Percentiles rank a stretch among this genome's conserved stretches.
Conservation (phyloP, 371 early-diverging fungal species). For the Lichtheimia ramosa region DNA sequence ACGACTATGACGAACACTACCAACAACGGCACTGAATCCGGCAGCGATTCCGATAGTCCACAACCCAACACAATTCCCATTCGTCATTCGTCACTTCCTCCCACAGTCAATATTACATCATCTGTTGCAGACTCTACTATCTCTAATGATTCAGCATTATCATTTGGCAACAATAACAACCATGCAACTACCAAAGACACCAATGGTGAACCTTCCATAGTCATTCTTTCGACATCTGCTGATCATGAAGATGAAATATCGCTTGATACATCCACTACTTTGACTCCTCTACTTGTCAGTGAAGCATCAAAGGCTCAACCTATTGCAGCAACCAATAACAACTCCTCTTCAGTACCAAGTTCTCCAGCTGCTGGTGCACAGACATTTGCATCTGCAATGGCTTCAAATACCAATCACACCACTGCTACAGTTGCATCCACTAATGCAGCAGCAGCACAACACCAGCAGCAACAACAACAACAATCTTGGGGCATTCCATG, state of each 20-base stretch:
- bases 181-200: slow-evolving; percentile 1
- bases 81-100: too few relatives aligned
- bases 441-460: background rate
- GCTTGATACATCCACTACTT: slow-evolving; percentile 34
- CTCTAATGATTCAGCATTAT: background rate
- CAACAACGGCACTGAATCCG: slow-evolving; percentile 3
- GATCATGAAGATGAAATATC: slow-evolving; percentile 24
- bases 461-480: too few relatives aligned
- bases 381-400: slow-evolving; percentile 19
- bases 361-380: slow-evolving; percentile 23
- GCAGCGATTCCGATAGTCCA: slow-evolving; percentile 2
- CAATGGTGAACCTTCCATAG: slow-evolving; percentile 14
- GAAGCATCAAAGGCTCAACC: slow-evolving; percentile 33
- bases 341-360: slow-evolving; percentile 18
- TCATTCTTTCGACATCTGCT: slow-evolving; percentile 36
- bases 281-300: slow-evolving; percentile 40
- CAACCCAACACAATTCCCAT: too few relatives aligned
- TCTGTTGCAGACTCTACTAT: too few relatives aligned
- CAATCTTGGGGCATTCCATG: slow-evolving; percentile 52
- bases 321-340: background rate
- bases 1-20: background rate
- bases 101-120: too few relatives aligned
- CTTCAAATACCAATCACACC: slow-evolving; percentile 9
- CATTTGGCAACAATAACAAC: slow-evolving; percentile 1
- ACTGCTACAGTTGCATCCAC: slow-evolving; percentile 5